Conservation (phyloP, 2,329 filamentous ascomycete species). For the Shiraia bambusicola region DNA sequence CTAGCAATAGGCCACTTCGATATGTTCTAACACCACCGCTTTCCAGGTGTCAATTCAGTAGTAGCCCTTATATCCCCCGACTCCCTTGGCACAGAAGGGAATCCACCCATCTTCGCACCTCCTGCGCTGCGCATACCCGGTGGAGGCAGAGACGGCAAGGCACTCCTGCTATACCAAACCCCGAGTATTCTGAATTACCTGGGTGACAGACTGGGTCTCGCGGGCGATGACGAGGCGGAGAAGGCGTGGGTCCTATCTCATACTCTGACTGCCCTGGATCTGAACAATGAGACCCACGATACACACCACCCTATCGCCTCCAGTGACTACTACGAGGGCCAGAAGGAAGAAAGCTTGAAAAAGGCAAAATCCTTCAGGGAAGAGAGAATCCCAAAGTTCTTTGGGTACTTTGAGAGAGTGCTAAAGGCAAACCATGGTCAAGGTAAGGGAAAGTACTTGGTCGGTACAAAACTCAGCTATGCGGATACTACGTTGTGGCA, state of each 20-base stretch:
- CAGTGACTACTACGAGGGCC: slow-evolving; percentile 69
- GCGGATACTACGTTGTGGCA: slow-evolving; percentile 76
- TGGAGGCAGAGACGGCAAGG: slow-evolving; percentile 54
- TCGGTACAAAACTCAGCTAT: slow-evolving; percentile 65
- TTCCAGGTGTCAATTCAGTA: slow-evolving; percentile 53
- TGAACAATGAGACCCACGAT: slow-evolving; percentile 73
- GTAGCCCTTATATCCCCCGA: slow-evolving; percentile 50
- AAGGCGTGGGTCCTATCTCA: slow-evolving; percentile 64
- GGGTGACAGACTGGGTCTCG: slow-evolving; percentile 60
- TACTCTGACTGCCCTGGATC: slow-evolving; percentile 68
- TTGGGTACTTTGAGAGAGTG: slow-evolving; percentile 69
- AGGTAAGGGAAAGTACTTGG: slow-evolving; percentile 63
- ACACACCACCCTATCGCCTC: slow-evolving; percentile 70
- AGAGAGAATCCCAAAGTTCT: slow-evolving; percentile 69
- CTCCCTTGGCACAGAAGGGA: slow-evolving; percentile 51
- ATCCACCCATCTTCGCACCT: slow-evolving; percentile 67
- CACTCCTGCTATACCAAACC: slow-evolving; percentile 67
- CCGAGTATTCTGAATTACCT: slow-evolving; percentile 74
- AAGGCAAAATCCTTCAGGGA: slow-evolving; percentile 60
- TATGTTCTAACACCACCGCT: background rate
- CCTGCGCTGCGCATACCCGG: slow-evolving; percentile 61
- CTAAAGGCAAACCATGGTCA: slow-evolving; percentile 59
- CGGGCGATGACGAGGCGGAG: slow-evolving; percentile 51
- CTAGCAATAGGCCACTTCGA: background rate
- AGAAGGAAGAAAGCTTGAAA: slow-evolving; percentile 66